Conservation (phyloP, 1,284 basidiomycete species). For the Grifola frondosa region DNA sequence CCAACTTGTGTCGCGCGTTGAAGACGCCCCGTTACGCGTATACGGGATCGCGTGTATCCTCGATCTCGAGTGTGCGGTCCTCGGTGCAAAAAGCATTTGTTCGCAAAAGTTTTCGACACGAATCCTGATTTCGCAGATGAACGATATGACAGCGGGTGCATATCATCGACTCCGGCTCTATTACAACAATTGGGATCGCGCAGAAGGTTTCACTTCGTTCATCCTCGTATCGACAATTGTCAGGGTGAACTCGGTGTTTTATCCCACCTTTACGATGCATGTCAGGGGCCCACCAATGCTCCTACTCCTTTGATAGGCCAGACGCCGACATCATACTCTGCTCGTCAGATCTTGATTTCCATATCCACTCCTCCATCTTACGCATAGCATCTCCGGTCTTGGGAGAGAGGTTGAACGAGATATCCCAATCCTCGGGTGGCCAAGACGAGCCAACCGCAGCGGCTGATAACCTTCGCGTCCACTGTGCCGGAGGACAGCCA, state of each 20-base stretch:
- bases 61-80: slow-evolving; percentile 37
- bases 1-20: slow-evolving; percentile 49
- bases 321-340: slow-evolving; percentile 30
- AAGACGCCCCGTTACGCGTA: slow-evolving; percentile 51
- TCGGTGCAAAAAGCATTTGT: slow-evolving; percentile 4
- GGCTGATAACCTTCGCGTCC: not conserved
- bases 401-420: too few species aligned
- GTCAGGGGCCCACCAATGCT: too few species aligned
- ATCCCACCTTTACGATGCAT: too few species aligned
- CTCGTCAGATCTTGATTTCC: slow-evolving; percentile 22
- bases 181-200: slow-evolving; percentile 51
- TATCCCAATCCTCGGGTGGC: too few species aligned
- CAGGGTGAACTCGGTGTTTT: too few species aligned
- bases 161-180: slow-evolving; percentile 64
- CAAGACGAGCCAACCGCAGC: too few species aligned
- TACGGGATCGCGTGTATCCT: slow-evolving; percentile 70
- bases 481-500: slow-evolving; percentile 1
- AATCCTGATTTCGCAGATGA: slow-evolving; percentile 59
- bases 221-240: too few species aligned
- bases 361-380: slow-evolving; percentile 11
- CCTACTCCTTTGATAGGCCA: slow-evolving; percentile 11
- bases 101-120: slow-evolving; percentile 38
- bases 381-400: slow-evolving; percentile 22
- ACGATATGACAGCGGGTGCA: slow-evolving; percentile 60
- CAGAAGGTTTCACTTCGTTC: too few species aligned